Percentiles rank a stretch among this genome's conserved stretches.
Conservation (phyloP, 164 flowering plant genomes). For the Vitis labrusca region DNA sequence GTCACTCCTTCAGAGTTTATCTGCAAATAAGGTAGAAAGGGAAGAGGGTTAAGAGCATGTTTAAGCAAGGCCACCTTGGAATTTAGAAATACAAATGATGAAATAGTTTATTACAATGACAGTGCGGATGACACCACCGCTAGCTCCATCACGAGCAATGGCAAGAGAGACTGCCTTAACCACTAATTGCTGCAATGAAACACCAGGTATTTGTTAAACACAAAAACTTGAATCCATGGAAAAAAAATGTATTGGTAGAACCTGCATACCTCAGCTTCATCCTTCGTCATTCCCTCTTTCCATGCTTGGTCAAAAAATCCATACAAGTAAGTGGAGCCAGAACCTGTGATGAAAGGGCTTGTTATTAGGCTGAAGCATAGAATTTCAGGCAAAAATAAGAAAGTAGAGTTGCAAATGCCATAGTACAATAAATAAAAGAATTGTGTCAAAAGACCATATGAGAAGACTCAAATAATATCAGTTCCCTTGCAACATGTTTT, state of each 20-base stretch:
- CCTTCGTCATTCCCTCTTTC: conserved; percentile 94
- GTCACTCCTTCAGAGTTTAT: conserved; percentile 84
- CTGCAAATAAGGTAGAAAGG: conserved; percentile 35
- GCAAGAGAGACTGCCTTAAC: conserved; percentile 98
- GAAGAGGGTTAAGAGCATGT: not conserved
- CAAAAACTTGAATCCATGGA: too few species aligned
- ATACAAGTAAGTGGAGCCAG: conserved; percentile 93
- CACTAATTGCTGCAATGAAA: conserved; percentile 68
- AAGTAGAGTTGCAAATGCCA: too few species aligned
- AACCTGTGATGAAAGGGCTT: conserved; percentile 43
- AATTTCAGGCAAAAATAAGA: too few species aligned
- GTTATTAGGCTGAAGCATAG: too few species aligned
- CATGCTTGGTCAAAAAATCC: conserved; percentile 98
- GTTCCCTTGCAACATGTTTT: too few species aligned
- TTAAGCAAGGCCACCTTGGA: too few species aligned
- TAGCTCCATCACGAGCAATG: conserved; percentile 99
- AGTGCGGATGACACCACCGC: conserved; percentile 98
- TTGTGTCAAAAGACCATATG: too few species aligned
- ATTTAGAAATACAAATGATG: too few species aligned
- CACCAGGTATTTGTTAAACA: not conserved
- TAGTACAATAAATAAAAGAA: too few species aligned
- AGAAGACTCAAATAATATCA: too few species aligned
- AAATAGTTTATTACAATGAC: conserved; percentile 63
- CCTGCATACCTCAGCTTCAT: conserved; percentile 91
- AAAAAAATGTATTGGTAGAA: too few species aligned